Percentiles rank a stretch among this genome's conserved stretches.
Evolutionary conservation across 208 protist genomes (phyloP).

Genomic region (Angomonas deanei): DNA sequence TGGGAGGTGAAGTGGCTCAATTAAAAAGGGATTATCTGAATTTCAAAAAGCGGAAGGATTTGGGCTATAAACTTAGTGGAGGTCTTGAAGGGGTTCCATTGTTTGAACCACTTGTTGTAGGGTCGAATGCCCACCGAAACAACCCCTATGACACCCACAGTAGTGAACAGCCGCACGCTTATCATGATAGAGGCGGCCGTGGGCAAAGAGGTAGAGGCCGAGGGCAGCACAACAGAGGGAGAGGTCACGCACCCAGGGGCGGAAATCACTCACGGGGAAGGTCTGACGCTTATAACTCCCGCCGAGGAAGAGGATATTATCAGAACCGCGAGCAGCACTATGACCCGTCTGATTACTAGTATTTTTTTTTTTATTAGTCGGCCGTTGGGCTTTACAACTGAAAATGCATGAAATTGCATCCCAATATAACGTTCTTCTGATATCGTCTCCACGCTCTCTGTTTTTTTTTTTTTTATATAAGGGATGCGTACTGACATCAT

Average conservation of each 20-base stretch:
- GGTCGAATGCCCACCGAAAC: slow-evolving; percentile 17
- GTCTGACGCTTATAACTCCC: no score
- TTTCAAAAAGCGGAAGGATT: slow-evolving; percentile 35
- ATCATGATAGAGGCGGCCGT: background rate
- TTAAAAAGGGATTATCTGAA: slow-evolving; percentile 66
- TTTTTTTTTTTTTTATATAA: slow-evolving; percentile 7
- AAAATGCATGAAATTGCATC: no score
- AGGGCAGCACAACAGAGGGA: background rate
- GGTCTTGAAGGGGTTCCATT: slow-evolving; percentile 59
- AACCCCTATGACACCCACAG: background rate
- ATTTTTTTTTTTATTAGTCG: slow-evolving; percentile 2
- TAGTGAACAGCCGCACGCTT: background rate
- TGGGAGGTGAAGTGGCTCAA: slow-evolving; percentile 69
- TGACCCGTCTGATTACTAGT: no score
- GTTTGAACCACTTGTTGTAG: slow-evolving; percentile 60
- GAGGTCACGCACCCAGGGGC: background rate
- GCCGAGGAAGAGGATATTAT: slow-evolving; percentile 8
- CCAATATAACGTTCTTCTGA: background rate
- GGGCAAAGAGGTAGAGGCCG: slow-evolving; percentile 2
- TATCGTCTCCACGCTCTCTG: background rate
- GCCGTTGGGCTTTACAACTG: no score
- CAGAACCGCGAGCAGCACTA: no score
- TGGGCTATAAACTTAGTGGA: slow-evolving; percentile 37
- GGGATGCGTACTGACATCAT: background rate
- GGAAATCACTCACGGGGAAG: background rate